Evolutionary conservation across 257 asterid genomes (phyloP).

Genomic region (Coffea eugenioides): DNA sequence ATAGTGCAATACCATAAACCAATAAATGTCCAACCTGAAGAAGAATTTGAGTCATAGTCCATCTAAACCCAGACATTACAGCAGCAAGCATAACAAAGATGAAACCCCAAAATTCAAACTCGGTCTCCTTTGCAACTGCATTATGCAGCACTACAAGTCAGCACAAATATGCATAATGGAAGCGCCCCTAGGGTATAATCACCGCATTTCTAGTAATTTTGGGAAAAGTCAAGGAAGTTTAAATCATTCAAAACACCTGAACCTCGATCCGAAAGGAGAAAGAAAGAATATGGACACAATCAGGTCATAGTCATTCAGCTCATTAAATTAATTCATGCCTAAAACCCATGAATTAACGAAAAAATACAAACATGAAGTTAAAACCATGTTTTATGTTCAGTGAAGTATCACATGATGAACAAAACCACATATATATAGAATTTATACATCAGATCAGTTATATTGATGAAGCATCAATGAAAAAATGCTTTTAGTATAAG

Average conservation of each 20-base stretch:
- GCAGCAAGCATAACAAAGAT: slow-evolving; percentile 96
- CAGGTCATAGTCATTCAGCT: background rate
- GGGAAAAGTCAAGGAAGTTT: background rate
- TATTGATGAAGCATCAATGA: background rate
- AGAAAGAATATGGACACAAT: background rate
- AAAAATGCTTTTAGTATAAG: background rate
- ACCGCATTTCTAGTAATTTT: background rate
- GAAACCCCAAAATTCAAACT: slow-evolving; percentile 97
- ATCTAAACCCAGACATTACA: slow-evolving; percentile 97
- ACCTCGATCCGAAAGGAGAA: slow-evolving; percentile 1
- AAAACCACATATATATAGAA: background rate
- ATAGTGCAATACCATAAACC: slow-evolving; percentile 17
- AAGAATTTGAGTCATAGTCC: slow-evolving; percentile 99
- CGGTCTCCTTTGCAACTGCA: slow-evolving; percentile 95
- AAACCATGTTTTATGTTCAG: background rate
- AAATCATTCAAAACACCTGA: background rate
- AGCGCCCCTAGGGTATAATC: background rate
- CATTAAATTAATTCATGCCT: background rate
- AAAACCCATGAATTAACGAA: background rate
- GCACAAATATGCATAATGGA: background rate
- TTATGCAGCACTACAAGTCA: slow-evolving; percentile 21
- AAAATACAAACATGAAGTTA: background rate
- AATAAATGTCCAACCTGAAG: slow-evolving; percentile 66
- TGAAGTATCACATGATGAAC: background rate
- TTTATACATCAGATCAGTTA: background rate